Conservation (phyloP, 2,329 filamentous ascomycete species). For the Trichoderma brevicompactum region DNA sequence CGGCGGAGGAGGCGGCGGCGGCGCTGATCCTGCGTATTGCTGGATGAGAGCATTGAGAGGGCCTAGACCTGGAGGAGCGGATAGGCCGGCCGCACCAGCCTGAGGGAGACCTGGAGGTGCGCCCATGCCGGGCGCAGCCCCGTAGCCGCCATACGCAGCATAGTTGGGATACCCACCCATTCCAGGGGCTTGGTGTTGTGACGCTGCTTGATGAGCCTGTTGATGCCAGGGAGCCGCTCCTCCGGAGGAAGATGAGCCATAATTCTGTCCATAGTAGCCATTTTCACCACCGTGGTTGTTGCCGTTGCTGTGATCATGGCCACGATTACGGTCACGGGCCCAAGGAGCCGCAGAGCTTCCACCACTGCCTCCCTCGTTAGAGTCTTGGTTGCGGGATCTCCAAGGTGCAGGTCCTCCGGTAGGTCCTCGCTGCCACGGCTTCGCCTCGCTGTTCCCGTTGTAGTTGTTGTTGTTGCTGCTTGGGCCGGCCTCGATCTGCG, state of each 20-base stretch:
- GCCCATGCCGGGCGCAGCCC: constrained; percentile 51
- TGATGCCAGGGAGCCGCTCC: constrained; percentile 54
- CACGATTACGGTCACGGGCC: constrained; percentile 62
- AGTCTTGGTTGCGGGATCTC: constrained; percentile 61
- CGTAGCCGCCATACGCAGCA: constrained; percentile 54
- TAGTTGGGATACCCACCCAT: constrained; percentile 62
- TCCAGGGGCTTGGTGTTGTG: constrained; percentile 56
- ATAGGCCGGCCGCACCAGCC: constrained; percentile 54
- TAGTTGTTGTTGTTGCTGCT: constrained; percentile 53
- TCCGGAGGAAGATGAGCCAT: constrained; percentile 35
- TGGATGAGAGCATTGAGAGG: constrained; percentile 69
- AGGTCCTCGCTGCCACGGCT: constrained; percentile 87
- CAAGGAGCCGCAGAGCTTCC: constrained; percentile 61
- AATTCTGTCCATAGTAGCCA: constrained; percentile 38
- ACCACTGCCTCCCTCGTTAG: constrained; percentile 50
- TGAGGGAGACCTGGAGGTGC: constrained; percentile 48
- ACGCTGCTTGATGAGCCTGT: constrained; percentile 29
- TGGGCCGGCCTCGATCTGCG: constrained; percentile 85
- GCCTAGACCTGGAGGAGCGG: constrained; percentile 59
- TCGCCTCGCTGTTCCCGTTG: constrained; percentile 60
- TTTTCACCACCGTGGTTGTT: constrained; percentile 32
- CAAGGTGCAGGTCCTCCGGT: constrained; percentile 85
- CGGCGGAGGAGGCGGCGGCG: constrained; percentile 66
- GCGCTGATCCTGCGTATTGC: constrained; percentile 61
- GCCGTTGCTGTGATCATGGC: constrained; percentile 46